Evolutionary conservation across 306 rosid genomes (phyloP).

Genomic region (Corylus avellana): DNA sequence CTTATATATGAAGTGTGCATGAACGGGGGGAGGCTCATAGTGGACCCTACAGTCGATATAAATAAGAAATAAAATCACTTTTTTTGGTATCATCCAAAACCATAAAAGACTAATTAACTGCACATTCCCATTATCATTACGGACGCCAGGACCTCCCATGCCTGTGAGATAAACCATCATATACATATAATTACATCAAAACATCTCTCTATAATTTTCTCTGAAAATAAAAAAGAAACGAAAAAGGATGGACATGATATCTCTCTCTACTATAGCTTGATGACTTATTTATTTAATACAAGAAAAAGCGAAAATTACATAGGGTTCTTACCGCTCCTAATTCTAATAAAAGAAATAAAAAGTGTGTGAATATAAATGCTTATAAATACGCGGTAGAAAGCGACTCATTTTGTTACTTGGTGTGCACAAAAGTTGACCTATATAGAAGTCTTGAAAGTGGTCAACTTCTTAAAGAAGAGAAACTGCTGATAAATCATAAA

Average conservation of each 20-base stretch:
- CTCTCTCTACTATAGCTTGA: neutral
- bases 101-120: slow-evolving; percentile 23
- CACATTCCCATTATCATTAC: slow-evolving; percentile 53
- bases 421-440: too few species aligned
- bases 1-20: slow-evolving; percentile 47
- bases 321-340: too few species aligned
- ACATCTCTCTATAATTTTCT: slow-evolving; percentile 13
- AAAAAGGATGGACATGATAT: neutral
- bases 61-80: slow-evolving; percentile 31
- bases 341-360: too few species aligned
- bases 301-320: too few species aligned
- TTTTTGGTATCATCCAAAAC: slow-evolving; percentile 10
- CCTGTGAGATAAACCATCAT: slow-evolving; percentile 39
- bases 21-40: slow-evolving; percentile 37
- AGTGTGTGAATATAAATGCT: too few species aligned
- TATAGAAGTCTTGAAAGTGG: too few species aligned
- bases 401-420: too few species aligned
- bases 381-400: too few species aligned
- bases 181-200: slow-evolving; percentile 15
- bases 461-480: too few species aligned
- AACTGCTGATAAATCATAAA: too few species aligned
- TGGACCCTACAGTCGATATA: slow-evolving; percentile 37
- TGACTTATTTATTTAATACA: too few species aligned
- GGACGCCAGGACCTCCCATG: slow-evolving; percentile 51
- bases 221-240: slow-evolving; percentile 31